Conservation (phyloP, 345 rosid genomes). For the Carallia brachiata region DNA sequence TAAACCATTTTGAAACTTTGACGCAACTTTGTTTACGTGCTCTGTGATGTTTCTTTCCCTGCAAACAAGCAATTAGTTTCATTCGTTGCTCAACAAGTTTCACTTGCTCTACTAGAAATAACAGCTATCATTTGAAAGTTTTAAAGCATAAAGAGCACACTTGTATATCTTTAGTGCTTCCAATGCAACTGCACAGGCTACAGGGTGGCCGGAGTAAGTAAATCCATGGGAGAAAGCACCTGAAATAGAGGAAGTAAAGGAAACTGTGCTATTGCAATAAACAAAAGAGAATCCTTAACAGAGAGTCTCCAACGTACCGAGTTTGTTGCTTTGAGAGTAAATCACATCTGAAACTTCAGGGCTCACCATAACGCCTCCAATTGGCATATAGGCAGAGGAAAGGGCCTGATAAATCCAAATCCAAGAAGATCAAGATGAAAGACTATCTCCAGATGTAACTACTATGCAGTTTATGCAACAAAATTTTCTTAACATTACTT, state of each 20-base stretch:
- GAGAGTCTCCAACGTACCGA: conserved; percentile 45
- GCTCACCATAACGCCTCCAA: conserved; percentile 85
- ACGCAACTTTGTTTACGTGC: conserved; percentile 52
- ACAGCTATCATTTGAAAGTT: not conserved
- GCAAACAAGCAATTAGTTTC: conserved; percentile 1
- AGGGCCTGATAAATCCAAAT: conserved; percentile 56
- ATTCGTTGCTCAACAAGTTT: not conserved
- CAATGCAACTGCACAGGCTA: conserved; percentile 82
- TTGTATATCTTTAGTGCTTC: conserved; percentile 76
- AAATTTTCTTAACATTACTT: conserved; percentile 47
- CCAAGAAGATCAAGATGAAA: not conserved
- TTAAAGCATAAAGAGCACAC: conserved; percentile 28
- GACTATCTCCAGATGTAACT: too few relatives aligned
- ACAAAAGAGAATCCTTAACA: not conserved
- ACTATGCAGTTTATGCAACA: not conserved
- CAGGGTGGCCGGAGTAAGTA: conserved; percentile 96
- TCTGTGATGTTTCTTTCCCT: conserved; percentile 81
- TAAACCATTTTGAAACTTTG: conserved; percentile 83
- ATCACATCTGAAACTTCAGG: conserved; percentile 85
- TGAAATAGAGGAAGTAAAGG: conserved; percentile 26
- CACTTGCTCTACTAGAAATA: not conserved
- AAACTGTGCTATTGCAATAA: conserved; percentile 1
- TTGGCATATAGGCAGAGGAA: conserved; percentile 92
- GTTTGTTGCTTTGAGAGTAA: conserved; percentile 88
- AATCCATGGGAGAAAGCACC: conserved; percentile 92